A percentile compares a stretch with the other conserved stretches of the same genome.
phyloP scores from a whole-genome alignment of 2,329 filamentous ascomycete species.

The Neopestalotiopsis rosae region DNA sequence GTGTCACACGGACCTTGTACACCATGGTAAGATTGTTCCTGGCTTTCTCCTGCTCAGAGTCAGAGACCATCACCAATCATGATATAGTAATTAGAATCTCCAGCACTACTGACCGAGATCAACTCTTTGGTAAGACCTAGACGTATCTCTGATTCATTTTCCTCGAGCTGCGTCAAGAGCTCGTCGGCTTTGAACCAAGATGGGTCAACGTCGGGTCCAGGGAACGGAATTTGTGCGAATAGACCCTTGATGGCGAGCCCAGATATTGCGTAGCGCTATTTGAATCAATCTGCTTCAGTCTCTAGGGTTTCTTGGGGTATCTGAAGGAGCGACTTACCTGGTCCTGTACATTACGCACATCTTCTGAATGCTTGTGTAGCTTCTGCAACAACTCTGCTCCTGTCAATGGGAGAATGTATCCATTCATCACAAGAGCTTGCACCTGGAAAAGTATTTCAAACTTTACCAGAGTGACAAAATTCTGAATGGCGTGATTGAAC shows the following conservation, averaged over 20 bases:
- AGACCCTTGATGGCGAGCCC: slow-evolving; percentile 59
- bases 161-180: slow-evolving; percentile 40
- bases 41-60: slow-evolving; percentile 27
- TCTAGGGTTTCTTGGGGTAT: not conserved
- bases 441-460: slow-evolving; percentile 67
- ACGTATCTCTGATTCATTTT: slow-evolving; percentile 46
- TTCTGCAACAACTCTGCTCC: slow-evolving; percentile 52
- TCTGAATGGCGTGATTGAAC: slow-evolving; percentile 39
- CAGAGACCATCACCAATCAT: not conserved
- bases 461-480: slow-evolving; percentile 42
- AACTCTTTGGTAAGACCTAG: slow-evolving; percentile 30
- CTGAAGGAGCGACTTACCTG: not conserved
- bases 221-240: slow-evolving; percentile 56
- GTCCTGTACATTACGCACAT: slow-evolving; percentile 19
- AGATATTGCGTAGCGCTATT: slow-evolving; percentile 45
- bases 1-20: slow-evolving; percentile 64
- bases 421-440: slow-evolving; percentile 67
- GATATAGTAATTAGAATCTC: not conserved
- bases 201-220: slow-evolving; percentile 55
- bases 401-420: slow-evolving; percentile 61
- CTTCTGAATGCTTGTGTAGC: slow-evolving; percentile 39
- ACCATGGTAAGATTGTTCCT: slow-evolving; percentile 53
- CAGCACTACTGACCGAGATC: slow-evolving; percentile 22
- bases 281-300: not conserved
- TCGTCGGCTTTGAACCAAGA: slow-evolving; percentile 39